Percentiles rank a stretch among this genome's conserved stretches.
Conservation (phyloP, 2,329 filamentous ascomycete genomes). For the Metarhizium anisopliae region DNA sequence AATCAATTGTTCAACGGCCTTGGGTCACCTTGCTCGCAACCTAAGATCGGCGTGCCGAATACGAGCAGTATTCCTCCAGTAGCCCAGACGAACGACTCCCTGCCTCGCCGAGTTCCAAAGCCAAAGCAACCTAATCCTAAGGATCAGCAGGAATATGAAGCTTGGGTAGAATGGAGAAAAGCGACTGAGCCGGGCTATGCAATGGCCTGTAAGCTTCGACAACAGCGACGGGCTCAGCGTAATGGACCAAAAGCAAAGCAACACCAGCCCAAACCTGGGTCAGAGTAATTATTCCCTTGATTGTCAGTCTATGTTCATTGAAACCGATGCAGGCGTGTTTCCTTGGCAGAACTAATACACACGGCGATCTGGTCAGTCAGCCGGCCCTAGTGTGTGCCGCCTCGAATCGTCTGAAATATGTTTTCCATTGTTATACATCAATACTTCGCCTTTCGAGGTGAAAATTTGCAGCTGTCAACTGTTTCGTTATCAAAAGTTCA, state of each 20-base stretch:
- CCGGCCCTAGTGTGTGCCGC: no score
- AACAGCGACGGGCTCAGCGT: conserved; percentile 28
- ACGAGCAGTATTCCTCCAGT: background rate
- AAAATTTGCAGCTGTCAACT: background rate
- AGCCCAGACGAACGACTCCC: conserved; percentile 1
- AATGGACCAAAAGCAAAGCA: conserved; percentile 7
- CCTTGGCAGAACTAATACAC: no score
- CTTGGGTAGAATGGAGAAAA: conserved; percentile 40
- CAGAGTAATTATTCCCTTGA: background rate
- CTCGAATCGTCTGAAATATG: background rate
- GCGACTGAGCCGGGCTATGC: conserved; percentile 39
- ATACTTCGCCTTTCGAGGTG: background rate
- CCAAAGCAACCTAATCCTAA: conserved; percentile 30
- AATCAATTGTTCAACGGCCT: background rate
- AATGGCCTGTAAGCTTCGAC: conserved; percentile 33
- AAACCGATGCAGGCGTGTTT: no score
- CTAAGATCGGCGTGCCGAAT: background rate
- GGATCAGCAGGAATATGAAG: conserved; percentile 37
- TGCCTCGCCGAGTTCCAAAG: conserved; percentile 23
- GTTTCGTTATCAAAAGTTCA: background rate
- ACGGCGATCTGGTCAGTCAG: no score
- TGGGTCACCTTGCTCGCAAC: background rate
- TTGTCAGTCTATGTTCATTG: no score
- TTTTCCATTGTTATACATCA: background rate
- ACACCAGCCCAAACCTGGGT: background rate